Base-by-base conservation (phyloP, 768 basidiomycete species). In the Termitomyces heimii region DNA sequence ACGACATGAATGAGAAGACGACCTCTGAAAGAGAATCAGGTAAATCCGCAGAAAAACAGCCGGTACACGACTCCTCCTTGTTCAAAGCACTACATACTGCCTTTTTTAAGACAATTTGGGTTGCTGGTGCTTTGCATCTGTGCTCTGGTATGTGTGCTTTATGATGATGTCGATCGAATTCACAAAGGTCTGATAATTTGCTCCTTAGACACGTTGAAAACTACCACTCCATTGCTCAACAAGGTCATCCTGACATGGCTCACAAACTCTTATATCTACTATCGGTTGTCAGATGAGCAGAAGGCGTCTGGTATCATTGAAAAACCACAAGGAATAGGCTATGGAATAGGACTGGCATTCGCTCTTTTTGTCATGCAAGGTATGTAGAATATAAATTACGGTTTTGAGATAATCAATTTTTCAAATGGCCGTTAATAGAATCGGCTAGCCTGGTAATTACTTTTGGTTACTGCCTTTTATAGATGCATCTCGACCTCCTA, bases 361-460 rank as follows among this genome's bases (percentile, higher is more conserved):
- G 83, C 74, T 4, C 65, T 86, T 29, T 85, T 84, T 60, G 71
- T 68, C 0, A 86, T 85, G 85, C 84, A 85, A 75, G 76, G 82
- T 79, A 56, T 43, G 68, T 59, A 6, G n/a, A 13, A 35, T 59
- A 6, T 28, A 10, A 42, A 42, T 2, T 40, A 13, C 1, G 26
- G 4, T 10, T n/a, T 34, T 16, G 26, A 44, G 29, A n/a, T 20
- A n/a, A 22, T 32, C 22, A 48, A 29, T 9, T 50, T 54, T 6
- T 4, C 39, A 34, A 20, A 24, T 12, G 22, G 2, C 8, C 34
- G 14, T 44, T 32, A n/a, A 44, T 57, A 77, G 79, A 78, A 64
- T 56, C 63, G 4, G 68, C 77, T 3, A 79, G 77, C 61, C 57
- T 78, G 60, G 73, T 73, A 53, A 63, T 71, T 68, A 62, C 53